Conservation (phyloP, 192 early-diverging fungal species). For the Coemansia guatemalensis region DNA sequence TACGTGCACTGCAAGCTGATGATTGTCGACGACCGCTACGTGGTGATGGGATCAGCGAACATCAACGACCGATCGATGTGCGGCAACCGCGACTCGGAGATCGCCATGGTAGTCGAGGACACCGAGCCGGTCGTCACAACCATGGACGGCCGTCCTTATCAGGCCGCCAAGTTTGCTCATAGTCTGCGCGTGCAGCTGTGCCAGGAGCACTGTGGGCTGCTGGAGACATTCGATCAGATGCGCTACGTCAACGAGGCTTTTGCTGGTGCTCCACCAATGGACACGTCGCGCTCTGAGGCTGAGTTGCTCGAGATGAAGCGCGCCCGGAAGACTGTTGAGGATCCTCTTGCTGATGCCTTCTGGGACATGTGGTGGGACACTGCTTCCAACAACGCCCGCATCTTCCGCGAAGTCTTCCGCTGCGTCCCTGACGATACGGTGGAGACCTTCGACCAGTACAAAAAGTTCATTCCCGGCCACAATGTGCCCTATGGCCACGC, state of each 20-base stretch:
- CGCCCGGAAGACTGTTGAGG: constrained; percentile 49
- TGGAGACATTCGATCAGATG: constrained; percentile 55
- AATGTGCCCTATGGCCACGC: constrained; percentile 47
- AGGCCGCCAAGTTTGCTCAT: constrained; percentile 73
- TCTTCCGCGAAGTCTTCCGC: constrained; percentile 79
- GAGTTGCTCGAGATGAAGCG: constrained; percentile 8
- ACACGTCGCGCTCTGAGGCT: constrained; percentile 17
- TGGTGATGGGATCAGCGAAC: constrained; percentile 86
- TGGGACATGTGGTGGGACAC: constrained; percentile 62
- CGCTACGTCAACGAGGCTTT: constrained; percentile 44
- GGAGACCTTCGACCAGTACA: constrained; percentile 60
- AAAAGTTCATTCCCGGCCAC: constrained; percentile 48
- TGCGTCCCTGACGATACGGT: constrained; percentile 85
- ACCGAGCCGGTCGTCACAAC: constrained; percentile 60
- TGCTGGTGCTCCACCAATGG: constrained; percentile 41
- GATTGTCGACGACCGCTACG: constrained; percentile 83
- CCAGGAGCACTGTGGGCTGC: constrained; percentile 78
- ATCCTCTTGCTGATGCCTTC: constrained; percentile 70
- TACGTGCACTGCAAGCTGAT: constrained; percentile 88
- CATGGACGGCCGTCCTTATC: constrained; percentile 75
- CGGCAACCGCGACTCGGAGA: constrained; percentile 85
- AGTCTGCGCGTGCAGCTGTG: constrained; percentile 74
- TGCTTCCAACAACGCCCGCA: constrained; percentile 64
- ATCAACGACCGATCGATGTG: constrained; percentile 90
- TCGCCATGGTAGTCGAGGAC: constrained; percentile 83